phyloP scores from a whole-genome alignment of 2,329 filamentous ascomycete genomes.

The Fusarium palustre region DNA sequence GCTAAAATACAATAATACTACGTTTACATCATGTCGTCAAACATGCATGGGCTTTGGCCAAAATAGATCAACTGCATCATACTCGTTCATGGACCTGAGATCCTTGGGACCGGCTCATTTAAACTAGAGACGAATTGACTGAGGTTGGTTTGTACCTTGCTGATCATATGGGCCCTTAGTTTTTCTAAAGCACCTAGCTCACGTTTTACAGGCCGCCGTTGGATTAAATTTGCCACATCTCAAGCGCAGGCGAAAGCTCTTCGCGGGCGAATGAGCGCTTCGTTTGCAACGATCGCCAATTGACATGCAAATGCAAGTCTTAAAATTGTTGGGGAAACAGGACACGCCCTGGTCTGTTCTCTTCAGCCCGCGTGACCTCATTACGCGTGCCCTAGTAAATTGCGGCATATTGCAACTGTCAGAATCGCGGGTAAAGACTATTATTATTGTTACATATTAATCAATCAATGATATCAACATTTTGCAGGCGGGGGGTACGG shows the following conservation, averaged over 20 bases:
- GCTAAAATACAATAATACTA: slow-evolving; percentile 35
- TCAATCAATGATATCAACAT: slow-evolving; percentile 17
- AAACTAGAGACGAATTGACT: not conserved
- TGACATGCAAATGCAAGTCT: slow-evolving; percentile 31
- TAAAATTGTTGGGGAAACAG: slow-evolving; percentile 40
- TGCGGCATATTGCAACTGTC: slow-evolving; percentile 5
- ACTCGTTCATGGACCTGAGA: not conserved
- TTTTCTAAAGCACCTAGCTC: not conserved
- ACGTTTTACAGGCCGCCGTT: slow-evolving; percentile 6
- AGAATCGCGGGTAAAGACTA: not conserved
- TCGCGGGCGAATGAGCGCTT: slow-evolving; percentile 34
- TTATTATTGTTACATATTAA: not conserved
- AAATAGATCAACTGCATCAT: not conserved
- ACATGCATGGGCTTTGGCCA: not conserved
- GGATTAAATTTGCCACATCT: slow-evolving; percentile 30
- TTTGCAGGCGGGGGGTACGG: slow-evolving; percentile 4
- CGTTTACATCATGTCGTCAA: slow-evolving; percentile 17
- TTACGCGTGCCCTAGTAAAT: slow-evolving; percentile 28
- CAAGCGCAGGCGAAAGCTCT: slow-evolving; percentile 2
- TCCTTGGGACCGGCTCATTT: not conserved
- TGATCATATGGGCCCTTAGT: slow-evolving; percentile 16
- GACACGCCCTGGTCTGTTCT: slow-evolving; percentile 35
- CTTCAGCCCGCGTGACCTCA: slow-evolving; percentile 37
- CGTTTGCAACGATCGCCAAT: slow-evolving; percentile 32
- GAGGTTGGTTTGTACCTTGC: slow-evolving; percentile 13